phyloP scores from a whole-genome alignment of 768 basidiomycete species.

The Holtermannia corniformis region DNA sequence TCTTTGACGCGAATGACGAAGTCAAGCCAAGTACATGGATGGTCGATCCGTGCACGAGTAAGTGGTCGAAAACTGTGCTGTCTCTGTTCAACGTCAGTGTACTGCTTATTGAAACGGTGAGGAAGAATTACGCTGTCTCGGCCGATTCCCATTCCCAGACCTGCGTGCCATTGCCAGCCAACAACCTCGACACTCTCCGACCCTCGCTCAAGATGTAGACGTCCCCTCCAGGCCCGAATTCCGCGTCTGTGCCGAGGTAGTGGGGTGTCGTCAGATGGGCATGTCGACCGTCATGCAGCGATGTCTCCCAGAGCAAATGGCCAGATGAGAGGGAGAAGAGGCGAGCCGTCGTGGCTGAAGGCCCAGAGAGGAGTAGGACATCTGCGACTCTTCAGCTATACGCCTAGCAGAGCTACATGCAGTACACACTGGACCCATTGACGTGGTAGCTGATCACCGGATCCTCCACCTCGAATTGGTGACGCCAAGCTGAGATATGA shows the following conservation, averaged over 20 bases:
- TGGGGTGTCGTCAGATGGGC: slow-evolving; percentile 50
- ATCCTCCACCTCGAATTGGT: slow-evolving; percentile 63
- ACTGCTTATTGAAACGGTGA: background rate
- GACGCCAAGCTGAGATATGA: slow-evolving; percentile 59
- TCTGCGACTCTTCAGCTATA: slow-evolving; percentile 43
- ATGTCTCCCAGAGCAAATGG: slow-evolving; percentile 56
- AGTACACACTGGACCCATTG: slow-evolving; percentile 51
- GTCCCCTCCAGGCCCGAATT: slow-evolving; percentile 37
- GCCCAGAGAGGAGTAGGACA: slow-evolving; percentile 65
- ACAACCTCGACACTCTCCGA: slow-evolving; percentile 50
- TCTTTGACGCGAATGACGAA: slow-evolving; percentile 51
- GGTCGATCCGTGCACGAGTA: slow-evolving; percentile 50
- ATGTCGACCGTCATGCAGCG: slow-evolving; percentile 46
- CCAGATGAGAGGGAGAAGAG: slow-evolving; percentile 59
- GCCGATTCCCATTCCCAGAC: slow-evolving; percentile 63
- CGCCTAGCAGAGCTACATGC: background rate
- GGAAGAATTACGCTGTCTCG: background rate
- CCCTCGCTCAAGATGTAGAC: slow-evolving; percentile 30
- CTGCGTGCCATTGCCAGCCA: slow-evolving; percentile 48
- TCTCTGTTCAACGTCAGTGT: slow-evolving; percentile 46
- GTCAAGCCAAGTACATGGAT: slow-evolving; percentile 55
- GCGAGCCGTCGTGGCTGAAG: slow-evolving; percentile 59
- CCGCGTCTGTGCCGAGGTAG: slow-evolving; percentile 52
- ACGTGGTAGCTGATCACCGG: slow-evolving; percentile 56
- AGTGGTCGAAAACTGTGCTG: slow-evolving; percentile 54